Evolutionary conservation across 208 protist species (phyloP).

Genomic region (Angomonas deanei): DNA sequence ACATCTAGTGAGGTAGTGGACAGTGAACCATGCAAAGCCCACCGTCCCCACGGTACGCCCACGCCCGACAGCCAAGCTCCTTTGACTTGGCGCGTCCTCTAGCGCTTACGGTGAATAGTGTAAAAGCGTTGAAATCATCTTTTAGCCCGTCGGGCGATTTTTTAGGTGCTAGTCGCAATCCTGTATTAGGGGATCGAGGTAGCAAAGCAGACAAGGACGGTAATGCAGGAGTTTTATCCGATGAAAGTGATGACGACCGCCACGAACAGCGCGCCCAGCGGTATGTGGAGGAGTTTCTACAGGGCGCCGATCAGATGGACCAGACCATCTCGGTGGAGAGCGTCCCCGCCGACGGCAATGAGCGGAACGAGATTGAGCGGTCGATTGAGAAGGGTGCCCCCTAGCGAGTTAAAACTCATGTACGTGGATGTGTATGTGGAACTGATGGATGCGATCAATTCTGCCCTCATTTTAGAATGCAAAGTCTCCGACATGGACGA

Average conservation of each 20-base stretch:
- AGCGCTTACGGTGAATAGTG: background rate
- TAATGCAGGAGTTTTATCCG: too few relatives aligned
- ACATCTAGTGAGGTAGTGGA: background rate
- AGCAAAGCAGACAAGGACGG: too few relatives aligned
- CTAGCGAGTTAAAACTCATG: background rate
- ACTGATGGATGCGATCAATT: background rate
- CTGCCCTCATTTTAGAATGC: background rate
- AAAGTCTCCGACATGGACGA: slow-evolving; percentile 11
- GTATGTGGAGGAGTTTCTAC: background rate
- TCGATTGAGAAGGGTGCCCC: background rate
- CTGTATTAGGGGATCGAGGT: background rate
- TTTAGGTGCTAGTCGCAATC: too few relatives aligned
- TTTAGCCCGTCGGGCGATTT: too few relatives aligned
- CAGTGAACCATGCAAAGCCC: background rate
- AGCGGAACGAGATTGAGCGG: background rate
- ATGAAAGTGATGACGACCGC: background rate
- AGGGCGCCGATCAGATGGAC: background rate
- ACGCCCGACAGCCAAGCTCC: too few relatives aligned
- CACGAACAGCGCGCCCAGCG: background rate
- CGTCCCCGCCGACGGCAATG: background rate
- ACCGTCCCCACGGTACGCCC: background rate
- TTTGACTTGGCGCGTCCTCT: background rate
- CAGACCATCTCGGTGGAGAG: background rate
- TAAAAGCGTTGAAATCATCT: background rate
- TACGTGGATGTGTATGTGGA: background rate